A percentile compares a stretch with the other conserved stretches of the same genome.
These are phyloP conservation scores for Spathaspora sp. DNA, from an alignment of 1,139 yeast species.

Conservation along the genomic window DNA sequence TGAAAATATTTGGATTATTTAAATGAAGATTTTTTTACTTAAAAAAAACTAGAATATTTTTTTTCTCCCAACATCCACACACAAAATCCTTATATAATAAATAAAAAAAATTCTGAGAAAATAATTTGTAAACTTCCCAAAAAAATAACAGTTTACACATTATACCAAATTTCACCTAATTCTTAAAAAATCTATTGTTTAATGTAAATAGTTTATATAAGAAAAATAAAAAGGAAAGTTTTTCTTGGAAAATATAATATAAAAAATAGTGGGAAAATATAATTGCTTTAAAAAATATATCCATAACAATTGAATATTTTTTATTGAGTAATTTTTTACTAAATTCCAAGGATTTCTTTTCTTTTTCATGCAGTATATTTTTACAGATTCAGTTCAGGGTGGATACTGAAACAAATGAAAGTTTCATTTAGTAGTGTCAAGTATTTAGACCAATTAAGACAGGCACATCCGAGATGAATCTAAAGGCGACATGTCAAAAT, in stretches of 20 bases:
- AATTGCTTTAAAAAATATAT: conserved; percentile 1
- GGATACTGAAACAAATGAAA: background rate
- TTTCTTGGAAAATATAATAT: background rate
- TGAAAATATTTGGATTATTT: conserved; percentile 8
- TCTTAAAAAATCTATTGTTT: background rate
- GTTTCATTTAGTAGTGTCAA: too few relatives aligned
- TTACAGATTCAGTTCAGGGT: background rate
- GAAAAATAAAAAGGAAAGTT: background rate
- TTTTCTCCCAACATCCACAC: background rate
- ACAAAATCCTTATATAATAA: conserved; percentile 1
- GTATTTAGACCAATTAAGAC: too few relatives aligned
- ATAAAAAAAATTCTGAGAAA: background rate
- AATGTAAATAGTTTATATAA: background rate
- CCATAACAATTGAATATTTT: background rate
- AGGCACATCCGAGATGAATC: background rate
- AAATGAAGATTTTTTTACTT: conserved; percentile 5
- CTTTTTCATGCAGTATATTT: background rate
- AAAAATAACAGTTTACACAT: background rate
- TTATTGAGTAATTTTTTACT: conserved; percentile 1
- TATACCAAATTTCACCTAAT: background rate
- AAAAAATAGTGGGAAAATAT: background rate
- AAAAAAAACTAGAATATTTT: background rate
- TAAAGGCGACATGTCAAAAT: background rate
- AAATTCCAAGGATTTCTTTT: conserved; percentile 1
- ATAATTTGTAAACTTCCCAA: background rate